Base-by-base conservation (phyloP, 208 protist genomes). In the Leishmania major region DNA sequence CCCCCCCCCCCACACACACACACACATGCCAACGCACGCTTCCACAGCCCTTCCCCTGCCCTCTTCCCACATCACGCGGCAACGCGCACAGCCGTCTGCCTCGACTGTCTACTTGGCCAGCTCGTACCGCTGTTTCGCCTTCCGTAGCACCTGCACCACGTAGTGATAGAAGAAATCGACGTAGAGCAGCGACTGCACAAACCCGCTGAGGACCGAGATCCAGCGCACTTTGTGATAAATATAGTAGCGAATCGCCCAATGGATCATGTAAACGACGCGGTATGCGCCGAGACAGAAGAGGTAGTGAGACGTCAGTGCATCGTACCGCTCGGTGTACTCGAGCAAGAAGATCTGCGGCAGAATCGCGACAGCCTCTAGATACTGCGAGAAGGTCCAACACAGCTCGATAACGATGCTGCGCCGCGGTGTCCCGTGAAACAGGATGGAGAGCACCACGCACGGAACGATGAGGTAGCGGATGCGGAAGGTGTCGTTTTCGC, bases 81-180 rank as follows among this genome's bases (percentile, higher is more conserved):
- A 49, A 43, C 17, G 17, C 49, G 31, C 51, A 64, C 15, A 45
- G 35, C 11, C 22, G 11, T n/a, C 2, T 19, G 13, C 40, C 2
- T 80, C 13, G 25, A 35, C 22, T 10, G 35, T 62, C 80, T 91
- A 96, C 37, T 85, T 91, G 10, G 90, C 91, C 75, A 97, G 77
- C 57, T 96, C 91, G 84, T 96, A 97, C 1, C 87, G 79, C 73
- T 94, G 85, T 82, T 94, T 97, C 51, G 94, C 92, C 19, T 85
- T 88, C n/a, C 88, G 85, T 75, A 96, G 84, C 5, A 97, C 96
- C 76, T 97, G 94, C 28, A 84, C 92, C 47, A 99, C 79, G 87
- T 99, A 99, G 75, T 98, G 92, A 81, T 99, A 99, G 88, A 99
- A 99, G 82, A 99, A 99, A 88, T 99, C 98, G 5, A 93, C 79